Evolutionary conservation across 2,329 filamentous ascomycete species (phyloP), one percentile per base, ranked within the genome.

Genomic region (Neoarthrinium moseri): DNA sequence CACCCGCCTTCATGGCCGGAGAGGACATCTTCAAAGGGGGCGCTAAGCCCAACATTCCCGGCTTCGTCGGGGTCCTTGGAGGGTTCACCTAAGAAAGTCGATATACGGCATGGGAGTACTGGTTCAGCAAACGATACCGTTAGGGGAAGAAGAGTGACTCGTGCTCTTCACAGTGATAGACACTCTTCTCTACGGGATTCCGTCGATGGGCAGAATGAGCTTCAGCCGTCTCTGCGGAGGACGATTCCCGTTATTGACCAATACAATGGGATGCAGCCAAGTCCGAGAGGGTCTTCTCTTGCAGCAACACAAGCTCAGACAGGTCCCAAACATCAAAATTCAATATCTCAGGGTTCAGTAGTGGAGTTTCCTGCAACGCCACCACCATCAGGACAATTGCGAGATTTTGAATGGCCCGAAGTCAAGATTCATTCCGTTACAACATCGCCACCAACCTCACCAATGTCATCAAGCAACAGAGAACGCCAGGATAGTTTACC

Each of bases 1-100:
- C 29, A 32, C 26, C 48, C 30, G 8, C 41, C 33, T 20, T 44
- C 30, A 23, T 56, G 54, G 56, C 55, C 48, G 17, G 51, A 52
- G 40, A 51, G 52, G 24, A 53, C 20, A 18, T 56, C 55, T 18
- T 59, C 51, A 17, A 54, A 48, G 46, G 45, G 27, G 4, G 42
- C 49, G 10, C 18, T 43, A 15, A 36, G 41, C 39, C 26, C 39
- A 12, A 32, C 15, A 12, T 17, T 24, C 5, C 39, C 38, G 6
- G 29, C 27, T 17, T 32, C 22, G 15, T 20, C 30, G 33, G 20
- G 26, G 17, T 22, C 38, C 27, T 43, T 32, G 11, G 20, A 41
- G 10, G 15, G 10, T 38, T 23, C 18, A 2, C 23, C n/a, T 17
- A 11, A 13, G 13, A 33, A 18, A 30, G 13, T 20, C 5, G 22